These are phyloP conservation scores for Anisogramma anomala DNA, from an alignment of 2,329 filamentous ascomycete genomes.

Conservation along the genomic window DNA sequence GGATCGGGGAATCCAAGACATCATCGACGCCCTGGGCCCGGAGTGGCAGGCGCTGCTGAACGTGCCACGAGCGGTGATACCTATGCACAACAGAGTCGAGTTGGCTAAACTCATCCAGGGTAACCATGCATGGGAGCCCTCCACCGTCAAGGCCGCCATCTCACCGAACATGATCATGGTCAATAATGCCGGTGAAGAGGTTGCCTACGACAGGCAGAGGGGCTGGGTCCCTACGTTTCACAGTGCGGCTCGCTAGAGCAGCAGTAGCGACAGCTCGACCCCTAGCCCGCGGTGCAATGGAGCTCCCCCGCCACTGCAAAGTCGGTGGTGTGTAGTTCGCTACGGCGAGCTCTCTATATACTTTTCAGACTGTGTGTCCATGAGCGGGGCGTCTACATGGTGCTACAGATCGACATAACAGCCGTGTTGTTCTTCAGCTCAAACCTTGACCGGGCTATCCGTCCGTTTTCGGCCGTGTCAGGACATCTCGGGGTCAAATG, in stretches of 20 bases:
- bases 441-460: no score
- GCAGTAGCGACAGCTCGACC: neutral
- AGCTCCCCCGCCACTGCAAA: neutral
- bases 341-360: no score
- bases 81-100: slow-evolving; percentile 23
- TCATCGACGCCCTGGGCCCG: slow-evolving; percentile 28
- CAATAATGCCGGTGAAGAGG: slow-evolving; percentile 13
- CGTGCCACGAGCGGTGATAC: slow-evolving; percentile 29
- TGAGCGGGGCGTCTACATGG: no score
- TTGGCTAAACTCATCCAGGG: slow-evolving; percentile 32
- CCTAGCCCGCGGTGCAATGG: neutral
- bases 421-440: no score
- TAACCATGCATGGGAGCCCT: slow-evolving; percentile 31
- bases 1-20: slow-evolving; percentile 33
- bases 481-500: no score
- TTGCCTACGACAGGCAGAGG: slow-evolving; percentile 5
- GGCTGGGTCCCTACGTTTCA: slow-evolving; percentile 1
- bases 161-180: slow-evolving; percentile 6
- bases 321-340: no score
- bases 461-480: no score
- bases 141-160: slow-evolving; percentile 1
- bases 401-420: no score
- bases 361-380: no score
- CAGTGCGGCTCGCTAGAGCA: neutral
- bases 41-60: slow-evolving; percentile 31